Evolutionary conservation across 2,329 filamentous ascomycete genomes (phyloP).

Genomic region (Mariannaea sp.): DNA sequence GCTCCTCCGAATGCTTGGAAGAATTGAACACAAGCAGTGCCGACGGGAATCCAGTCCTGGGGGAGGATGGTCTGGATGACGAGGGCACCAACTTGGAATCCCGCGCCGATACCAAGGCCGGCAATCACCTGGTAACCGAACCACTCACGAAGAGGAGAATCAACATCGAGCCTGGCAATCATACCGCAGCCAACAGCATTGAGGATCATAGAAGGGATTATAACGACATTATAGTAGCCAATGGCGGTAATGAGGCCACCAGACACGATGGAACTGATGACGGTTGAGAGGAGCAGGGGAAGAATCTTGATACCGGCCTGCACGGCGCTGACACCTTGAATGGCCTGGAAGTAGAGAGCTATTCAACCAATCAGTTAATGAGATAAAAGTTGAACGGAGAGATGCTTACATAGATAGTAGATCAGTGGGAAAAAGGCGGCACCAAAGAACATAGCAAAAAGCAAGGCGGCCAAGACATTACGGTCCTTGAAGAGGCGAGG

Average conservation of each 20-base stretch:
- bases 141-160: slow-evolving; percentile 55
- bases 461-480: slow-evolving; percentile 46
- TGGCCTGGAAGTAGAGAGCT: slow-evolving; percentile 60
- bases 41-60: slow-evolving; percentile 55
- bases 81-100: slow-evolving; percentile 53
- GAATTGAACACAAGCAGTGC: slow-evolving; percentile 60
- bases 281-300: slow-evolving; percentile 55
- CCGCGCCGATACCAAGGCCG: slow-evolving; percentile 57
- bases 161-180: slow-evolving; percentile 56
- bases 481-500: slow-evolving; percentile 52
- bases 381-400: too few relatives aligned
- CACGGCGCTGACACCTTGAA: slow-evolving; percentile 57
- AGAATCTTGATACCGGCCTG: slow-evolving; percentile 60
- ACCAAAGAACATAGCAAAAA: slow-evolving; percentile 56
- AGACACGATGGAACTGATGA: slow-evolving; percentile 52
- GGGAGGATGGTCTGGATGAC: slow-evolving; percentile 58
- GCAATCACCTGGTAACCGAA: slow-evolving; percentile 63
- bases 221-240: slow-evolving; percentile 49
- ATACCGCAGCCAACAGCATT: slow-evolving; percentile 57
- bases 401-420: slow-evolving; percentile 58
- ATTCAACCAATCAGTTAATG: too few relatives aligned
- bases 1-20: slow-evolving; percentile 70
- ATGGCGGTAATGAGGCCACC: slow-evolving; percentile 49
- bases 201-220: slow-evolving; percentile 49
- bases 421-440: slow-evolving; percentile 58